Evolutionary conservation across 2,329 filamentous ascomycete genomes (phyloP), one percentile per base, ranked within the genome.

Genomic region (Aaosphaeria pasadenensis): DNA sequence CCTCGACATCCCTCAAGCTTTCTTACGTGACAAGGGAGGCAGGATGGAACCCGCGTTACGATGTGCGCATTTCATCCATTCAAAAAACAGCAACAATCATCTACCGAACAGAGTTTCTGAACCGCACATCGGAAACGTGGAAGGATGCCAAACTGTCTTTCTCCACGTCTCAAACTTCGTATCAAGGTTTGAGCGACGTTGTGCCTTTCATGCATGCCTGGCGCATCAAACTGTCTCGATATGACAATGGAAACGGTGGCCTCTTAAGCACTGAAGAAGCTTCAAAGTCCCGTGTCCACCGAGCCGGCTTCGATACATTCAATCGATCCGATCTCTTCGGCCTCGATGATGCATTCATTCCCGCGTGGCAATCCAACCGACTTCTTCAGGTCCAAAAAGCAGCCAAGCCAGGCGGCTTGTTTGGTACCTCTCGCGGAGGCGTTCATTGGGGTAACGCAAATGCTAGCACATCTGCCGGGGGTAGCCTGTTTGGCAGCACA

Each of bases 51-150:
- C 81, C 84, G 2, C 79, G 75, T 47, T 87, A 87, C 61, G 82
- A 87, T 55, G 66, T 86, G 36, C 76, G 77, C 44, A 73, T 87
- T n/a, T 81, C 75, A 9, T 84, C 83, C 1, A 76, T 77, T 0
- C 73, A 66, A 17, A 77, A 75, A 43, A 76, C 77, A 0, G 82
- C 75, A 1, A 69, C 69, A 4, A 72, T 87, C 11, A 78, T 77
- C 56, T 87, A 87, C 60, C 80, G 85, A 46, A 83, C 84, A 1
- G 77, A 80, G 53, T 77, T 86, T 45, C 77, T 75, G 48, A 87
- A 87, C 66, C 71, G 71, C 44, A 85, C 82, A 0, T 82, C 80
- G 0, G 84, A 87, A 68, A 81, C 77, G 0, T 87, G 84, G 84
- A 72, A 71, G 30, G 77, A 81, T 64, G 79, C 81, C 62, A 80